phyloP scores from a whole-genome alignment of 352 stramenopile genomes.

The Halophytophthora batemanensis region DNA sequence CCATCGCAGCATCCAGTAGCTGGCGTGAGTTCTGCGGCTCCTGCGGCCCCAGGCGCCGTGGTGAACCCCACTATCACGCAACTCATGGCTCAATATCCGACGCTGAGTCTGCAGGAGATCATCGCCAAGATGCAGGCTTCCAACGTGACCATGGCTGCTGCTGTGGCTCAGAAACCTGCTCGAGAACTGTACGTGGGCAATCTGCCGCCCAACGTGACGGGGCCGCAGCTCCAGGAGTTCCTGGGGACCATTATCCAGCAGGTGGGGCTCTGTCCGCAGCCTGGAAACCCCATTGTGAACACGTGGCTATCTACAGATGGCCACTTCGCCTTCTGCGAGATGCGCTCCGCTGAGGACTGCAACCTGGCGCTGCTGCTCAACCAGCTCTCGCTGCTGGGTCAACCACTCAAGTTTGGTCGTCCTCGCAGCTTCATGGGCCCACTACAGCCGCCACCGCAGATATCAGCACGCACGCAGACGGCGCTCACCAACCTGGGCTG shows the following conservation, averaged over 20 bases:
- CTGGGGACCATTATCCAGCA: constrained; percentile 87
- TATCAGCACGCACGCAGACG: constrained; percentile 71
- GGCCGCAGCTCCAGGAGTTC: constrained; percentile 82
- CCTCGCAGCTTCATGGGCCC: constrained; percentile 82
- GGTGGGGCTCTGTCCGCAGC: constrained; percentile 70
- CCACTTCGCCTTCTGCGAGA: constrained; percentile 87
- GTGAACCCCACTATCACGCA: constrained; percentile 84
- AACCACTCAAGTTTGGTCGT: constrained; percentile 85
- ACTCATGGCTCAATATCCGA: constrained; percentile 88
- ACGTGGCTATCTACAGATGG: constrained; percentile 86
- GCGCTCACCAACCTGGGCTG: constrained; percentile 80
- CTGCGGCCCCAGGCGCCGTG: constrained; percentile 13
- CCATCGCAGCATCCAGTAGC: constrained; percentile 27
- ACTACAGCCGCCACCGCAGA: constrained; percentile 66
- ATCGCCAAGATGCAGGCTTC: constrained; percentile 87
- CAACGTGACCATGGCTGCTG: constrained; percentile 69
- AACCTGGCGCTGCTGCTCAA: constrained; percentile 85
- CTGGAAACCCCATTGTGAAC: constrained; percentile 79
- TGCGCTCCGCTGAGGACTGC: constrained; percentile 84
- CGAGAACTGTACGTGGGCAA: constrained; percentile 87
- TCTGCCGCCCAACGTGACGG: constrained; percentile 77
- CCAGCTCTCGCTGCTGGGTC: constrained; percentile 70
- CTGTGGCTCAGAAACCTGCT: constrained; percentile 73
- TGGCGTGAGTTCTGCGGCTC: constrained; percentile 4
- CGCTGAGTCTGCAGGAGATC: constrained; percentile 86